These are phyloP conservation scores for Sclerotinia spermophila DNA, from an alignment of 2,329 filamentous ascomycete species.

Conservation along the genomic window DNA sequence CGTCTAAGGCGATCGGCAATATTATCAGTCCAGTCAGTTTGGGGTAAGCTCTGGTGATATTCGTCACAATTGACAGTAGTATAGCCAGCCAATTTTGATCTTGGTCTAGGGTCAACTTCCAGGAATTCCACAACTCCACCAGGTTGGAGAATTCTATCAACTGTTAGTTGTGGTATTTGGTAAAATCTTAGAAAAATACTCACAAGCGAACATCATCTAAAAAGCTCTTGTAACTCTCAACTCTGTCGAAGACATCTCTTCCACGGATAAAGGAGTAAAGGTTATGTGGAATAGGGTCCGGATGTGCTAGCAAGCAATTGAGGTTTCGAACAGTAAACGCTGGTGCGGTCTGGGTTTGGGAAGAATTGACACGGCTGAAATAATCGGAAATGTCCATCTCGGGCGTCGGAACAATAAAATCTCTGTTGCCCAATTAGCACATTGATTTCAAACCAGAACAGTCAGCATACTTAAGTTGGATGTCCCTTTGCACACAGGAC, in stretches of 20 bases:
- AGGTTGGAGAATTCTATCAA: constrained; percentile 29
- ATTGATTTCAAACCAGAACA: not conserved
- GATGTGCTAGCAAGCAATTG: constrained; percentile 29
- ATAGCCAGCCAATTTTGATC: constrained; percentile 16
- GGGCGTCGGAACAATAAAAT: constrained; percentile 27
- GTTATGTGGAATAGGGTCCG: constrained; percentile 30
- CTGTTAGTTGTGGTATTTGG: constrained; percentile 6
- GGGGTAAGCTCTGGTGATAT: constrained; percentile 25
- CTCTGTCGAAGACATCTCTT: constrained; percentile 33
- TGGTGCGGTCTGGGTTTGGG: constrained; percentile 27
- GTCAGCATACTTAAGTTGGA: constrained; percentile 22
- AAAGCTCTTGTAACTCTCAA: constrained; percentile 34
- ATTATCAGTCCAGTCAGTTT: constrained; percentile 31
- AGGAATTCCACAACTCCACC: constrained; percentile 36
- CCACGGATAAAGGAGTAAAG: constrained; percentile 33
- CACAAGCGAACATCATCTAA: constrained; percentile 34
- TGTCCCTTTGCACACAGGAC: constrained; percentile 25
- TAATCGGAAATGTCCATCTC: constrained; percentile 25
- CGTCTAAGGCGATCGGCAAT: constrained; percentile 31
- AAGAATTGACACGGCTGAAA: constrained; percentile 26
- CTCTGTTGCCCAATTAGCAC: constrained; percentile 22
- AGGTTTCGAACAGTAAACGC: constrained; percentile 34
- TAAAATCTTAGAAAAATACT: constrained; percentile 6
- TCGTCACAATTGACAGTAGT: constrained; percentile 3
- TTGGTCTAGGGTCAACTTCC: constrained; percentile 34